These are phyloP conservation scores for Myxozyma mucilagina DNA, from an alignment of 805 yeast species.

Conservation along the genomic window DNA sequence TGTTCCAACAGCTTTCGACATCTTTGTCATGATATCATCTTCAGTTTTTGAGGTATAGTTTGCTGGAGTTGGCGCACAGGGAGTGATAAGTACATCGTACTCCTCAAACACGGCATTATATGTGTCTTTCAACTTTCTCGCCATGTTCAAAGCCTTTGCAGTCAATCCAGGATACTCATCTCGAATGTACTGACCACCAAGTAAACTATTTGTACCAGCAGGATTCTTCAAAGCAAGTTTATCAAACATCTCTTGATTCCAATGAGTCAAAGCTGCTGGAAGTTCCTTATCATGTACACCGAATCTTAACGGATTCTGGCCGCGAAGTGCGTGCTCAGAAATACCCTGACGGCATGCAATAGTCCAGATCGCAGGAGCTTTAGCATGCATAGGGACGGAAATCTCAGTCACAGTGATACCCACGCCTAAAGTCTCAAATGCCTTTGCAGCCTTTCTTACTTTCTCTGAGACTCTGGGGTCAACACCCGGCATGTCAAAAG, in stretches of 20 bases:
- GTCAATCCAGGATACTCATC: constrained; percentile 43
- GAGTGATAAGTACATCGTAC: constrained; percentile 43
- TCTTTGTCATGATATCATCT: constrained; percentile 24
- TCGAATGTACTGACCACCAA: constrained; percentile 40
- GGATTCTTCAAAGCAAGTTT: constrained; percentile 21
- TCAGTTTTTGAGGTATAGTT: constrained; percentile 16
- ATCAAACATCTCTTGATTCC: constrained; percentile 30
- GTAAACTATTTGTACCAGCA: constrained; percentile 26
- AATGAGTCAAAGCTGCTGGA: constrained; percentile 11
- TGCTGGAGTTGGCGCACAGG: constrained; percentile 33
- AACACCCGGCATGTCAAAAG: constrained; percentile 42
- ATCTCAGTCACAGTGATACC: constrained; percentile 43
- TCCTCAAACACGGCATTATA: constrained; percentile 39
- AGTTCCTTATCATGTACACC: constrained; percentile 27
- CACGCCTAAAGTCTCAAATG: constrained; percentile 41
- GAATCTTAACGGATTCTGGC: constrained; percentile 23
- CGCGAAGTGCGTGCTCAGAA: constrained; percentile 27
- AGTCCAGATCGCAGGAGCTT: constrained; percentile 46
- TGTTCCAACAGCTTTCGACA: constrained; percentile 36
- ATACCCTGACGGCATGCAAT: constrained; percentile 33
- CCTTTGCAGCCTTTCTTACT: constrained; percentile 39
- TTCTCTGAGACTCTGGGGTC: constrained; percentile 38
- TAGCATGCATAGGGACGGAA: constrained; percentile 43
- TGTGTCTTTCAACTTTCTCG: constrained; percentile 40
- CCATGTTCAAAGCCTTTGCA: constrained; percentile 41